Conservation (phyloP, 2,329 filamentous ascomycete genomes). For the Passalora sequoiae region DNA sequence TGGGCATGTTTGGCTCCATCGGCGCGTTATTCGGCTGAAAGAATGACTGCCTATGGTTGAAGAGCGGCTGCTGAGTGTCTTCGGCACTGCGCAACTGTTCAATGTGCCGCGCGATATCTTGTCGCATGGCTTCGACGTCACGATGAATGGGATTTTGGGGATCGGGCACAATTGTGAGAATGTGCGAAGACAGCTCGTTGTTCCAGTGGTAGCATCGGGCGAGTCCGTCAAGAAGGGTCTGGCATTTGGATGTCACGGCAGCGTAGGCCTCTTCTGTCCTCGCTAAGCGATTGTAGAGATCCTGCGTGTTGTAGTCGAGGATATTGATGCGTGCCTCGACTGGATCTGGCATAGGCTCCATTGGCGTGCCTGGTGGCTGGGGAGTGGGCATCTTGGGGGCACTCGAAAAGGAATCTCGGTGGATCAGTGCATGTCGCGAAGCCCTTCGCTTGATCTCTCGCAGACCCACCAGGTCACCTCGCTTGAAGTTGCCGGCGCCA, state of each 20-base stretch:
- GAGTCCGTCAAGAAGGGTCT: slow-evolving; percentile 75
- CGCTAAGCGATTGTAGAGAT: slow-evolving; percentile 68
- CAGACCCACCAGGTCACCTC: slow-evolving; percentile 83
- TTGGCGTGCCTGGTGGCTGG: slow-evolving; percentile 63
- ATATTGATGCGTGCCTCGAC: slow-evolving; percentile 68
- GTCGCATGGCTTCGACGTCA: slow-evolving; percentile 61
- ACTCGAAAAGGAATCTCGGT: slow-evolving; percentile 76
- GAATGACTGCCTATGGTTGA: slow-evolving; percentile 37
- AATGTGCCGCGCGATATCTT: slow-evolving; percentile 58
- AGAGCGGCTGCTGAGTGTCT: slow-evolving; percentile 56
- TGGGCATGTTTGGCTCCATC: slow-evolving; percentile 45
- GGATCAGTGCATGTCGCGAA: slow-evolving; percentile 86
- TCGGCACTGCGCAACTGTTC: slow-evolving; percentile 54
- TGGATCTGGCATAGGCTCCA: slow-evolving; percentile 66
- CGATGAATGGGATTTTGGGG: slow-evolving; percentile 72
- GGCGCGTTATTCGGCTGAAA: slow-evolving; percentile 32
- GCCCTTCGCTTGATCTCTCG: slow-evolving; percentile 94
- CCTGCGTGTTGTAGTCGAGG: slow-evolving; percentile 78
- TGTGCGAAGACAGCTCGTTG: slow-evolving; percentile 71
- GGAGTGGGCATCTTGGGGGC: slow-evolving; percentile 67
- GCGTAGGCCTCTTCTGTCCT: slow-evolving; percentile 79
- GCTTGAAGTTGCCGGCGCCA: slow-evolving; percentile 93
- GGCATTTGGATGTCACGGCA: slow-evolving; percentile 73
- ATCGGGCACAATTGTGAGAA: slow-evolving; percentile 68
- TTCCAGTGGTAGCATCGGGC: slow-evolving; percentile 73